Conservation (phyloP, 2,329 filamentous ascomycete species). For the Botrytis byssoidea region DNA sequence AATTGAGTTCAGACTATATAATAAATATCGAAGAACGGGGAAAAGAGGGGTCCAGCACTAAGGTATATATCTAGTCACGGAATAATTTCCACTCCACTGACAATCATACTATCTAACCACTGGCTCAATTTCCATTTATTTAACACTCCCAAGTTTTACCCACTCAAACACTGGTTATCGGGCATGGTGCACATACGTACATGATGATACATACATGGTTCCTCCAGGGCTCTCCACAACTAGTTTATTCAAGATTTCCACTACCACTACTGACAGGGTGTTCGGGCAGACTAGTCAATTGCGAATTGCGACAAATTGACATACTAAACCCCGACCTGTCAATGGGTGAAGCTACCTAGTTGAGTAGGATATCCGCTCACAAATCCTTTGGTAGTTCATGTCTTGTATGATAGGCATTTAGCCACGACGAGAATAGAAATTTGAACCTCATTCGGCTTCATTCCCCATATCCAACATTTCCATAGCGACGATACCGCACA, state of each 20-base stretch:
- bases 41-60: slow-evolving; percentile 22
- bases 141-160: background rate
- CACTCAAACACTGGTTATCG: slow-evolving; percentile 20
- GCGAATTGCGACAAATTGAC: background rate
- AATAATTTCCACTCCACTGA: slow-evolving; percentile 15
- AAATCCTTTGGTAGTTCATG: background rate
- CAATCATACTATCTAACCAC: slow-evolving; percentile 13
- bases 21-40: slow-evolving; percentile 19
- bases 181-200: slow-evolving; percentile 20
- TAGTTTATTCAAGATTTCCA: slow-evolving; percentile 5
- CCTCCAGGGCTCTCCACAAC: slow-evolving; percentile 11
- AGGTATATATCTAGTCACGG: slow-evolving; percentile 20
- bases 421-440: slow-evolving; percentile 11
- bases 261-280: background rate
- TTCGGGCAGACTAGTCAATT: background rate
- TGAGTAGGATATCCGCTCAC: background rate
- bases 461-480: background rate
- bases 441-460: background rate
- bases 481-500: slow-evolving; percentile 1
- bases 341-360: background rate
- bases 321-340: background rate
- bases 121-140: slow-evolving; percentile 16
- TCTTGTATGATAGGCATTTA: background rate
- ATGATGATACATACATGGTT: slow-evolving; percentile 19
- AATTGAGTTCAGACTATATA: slow-evolving; percentile 20